phyloP scores from a whole-genome alignment of 345 rosid genomes.

The Bruguiera gymnorhiza region DNA sequence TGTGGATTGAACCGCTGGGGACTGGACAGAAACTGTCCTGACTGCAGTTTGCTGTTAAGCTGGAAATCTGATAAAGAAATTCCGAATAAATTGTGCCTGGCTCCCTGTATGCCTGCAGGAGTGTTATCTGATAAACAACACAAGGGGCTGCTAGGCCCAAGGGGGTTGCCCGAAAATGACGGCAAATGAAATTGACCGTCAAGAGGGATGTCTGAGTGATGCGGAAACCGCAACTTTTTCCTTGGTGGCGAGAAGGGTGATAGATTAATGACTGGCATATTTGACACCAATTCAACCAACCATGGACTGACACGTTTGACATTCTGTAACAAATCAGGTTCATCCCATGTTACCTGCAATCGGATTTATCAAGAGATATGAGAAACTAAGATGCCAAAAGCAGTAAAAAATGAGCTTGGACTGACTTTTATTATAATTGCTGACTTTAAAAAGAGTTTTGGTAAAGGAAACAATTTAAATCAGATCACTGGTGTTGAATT shows the following conservation, averaged over 20 bases:
- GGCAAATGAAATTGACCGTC: slow-evolving; percentile 55
- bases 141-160: slow-evolving; percentile 58
- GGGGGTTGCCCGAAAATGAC: slow-evolving; percentile 63
- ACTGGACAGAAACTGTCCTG: slow-evolving; percentile 56
- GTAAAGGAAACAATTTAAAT: too few species aligned
- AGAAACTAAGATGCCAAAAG: not conserved
- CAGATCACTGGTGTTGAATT: too few species aligned
- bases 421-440: not conserved
- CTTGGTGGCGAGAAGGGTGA: slow-evolving; percentile 83
- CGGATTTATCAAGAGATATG: not conserved
- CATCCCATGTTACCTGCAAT: slow-evolving; percentile 92
- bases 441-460: too few species aligned
- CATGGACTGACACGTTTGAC: slow-evolving; percentile 94
- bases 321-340: slow-evolving; percentile 91
- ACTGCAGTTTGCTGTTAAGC: slow-evolving; percentile 52
- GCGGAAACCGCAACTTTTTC: slow-evolving; percentile 77
- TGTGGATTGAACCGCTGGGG: slow-evolving; percentile 43
- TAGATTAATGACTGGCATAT: slow-evolving; percentile 64
- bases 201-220: slow-evolving; percentile 48
- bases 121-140: slow-evolving; percentile 62
- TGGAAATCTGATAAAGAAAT: slow-evolving; percentile 66
- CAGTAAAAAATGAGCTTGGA: not conserved
- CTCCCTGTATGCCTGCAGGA: slow-evolving; percentile 99
- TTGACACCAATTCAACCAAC: slow-evolving; percentile 87
- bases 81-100: slow-evolving; percentile 97